Evolutionary conservation across 2,329 filamentous ascomycete genomes (phyloP).

Genomic region (Trichocomaceae sp.): DNA sequence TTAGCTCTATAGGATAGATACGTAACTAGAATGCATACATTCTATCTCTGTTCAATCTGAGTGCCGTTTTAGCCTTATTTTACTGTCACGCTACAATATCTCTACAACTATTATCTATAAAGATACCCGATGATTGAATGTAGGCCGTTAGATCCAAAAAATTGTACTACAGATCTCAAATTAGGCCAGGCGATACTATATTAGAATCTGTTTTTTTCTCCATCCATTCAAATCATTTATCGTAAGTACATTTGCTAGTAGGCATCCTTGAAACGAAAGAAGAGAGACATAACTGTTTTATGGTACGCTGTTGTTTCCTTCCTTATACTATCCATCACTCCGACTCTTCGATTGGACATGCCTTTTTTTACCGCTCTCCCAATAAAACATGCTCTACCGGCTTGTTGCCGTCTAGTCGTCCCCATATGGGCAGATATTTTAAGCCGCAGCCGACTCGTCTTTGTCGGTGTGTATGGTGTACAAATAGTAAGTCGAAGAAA

Average conservation of each 20-base stretch:
- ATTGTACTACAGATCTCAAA: neutral
- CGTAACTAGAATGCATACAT: conserved; percentile 4
- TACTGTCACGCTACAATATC: neutral
- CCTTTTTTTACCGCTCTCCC: no score
- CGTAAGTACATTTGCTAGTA: neutral
- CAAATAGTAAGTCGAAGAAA: neutral
- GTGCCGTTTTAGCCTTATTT: neutral
- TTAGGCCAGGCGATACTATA: neutral
- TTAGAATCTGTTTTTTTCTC: neutral
- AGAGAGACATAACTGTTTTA: neutral
- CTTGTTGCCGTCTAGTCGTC: neutral
- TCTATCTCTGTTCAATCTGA: neutral
- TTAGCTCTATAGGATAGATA: conserved; percentile 44
- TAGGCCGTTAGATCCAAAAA: neutral
- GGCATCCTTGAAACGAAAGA: neutral
- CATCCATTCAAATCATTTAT: neutral
- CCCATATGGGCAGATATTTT: no score
- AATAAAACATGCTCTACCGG: neutral
- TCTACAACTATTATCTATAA: neutral
- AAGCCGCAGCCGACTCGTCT: neutral
- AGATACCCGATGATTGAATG: neutral
- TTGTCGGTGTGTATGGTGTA: neutral
- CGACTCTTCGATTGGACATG: neutral
- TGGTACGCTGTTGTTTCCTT: neutral
- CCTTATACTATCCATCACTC: neutral